phyloP scores from a whole-genome alignment of 768 basidiomycete genomes.

The Lanmaoa rubissima region DNA sequence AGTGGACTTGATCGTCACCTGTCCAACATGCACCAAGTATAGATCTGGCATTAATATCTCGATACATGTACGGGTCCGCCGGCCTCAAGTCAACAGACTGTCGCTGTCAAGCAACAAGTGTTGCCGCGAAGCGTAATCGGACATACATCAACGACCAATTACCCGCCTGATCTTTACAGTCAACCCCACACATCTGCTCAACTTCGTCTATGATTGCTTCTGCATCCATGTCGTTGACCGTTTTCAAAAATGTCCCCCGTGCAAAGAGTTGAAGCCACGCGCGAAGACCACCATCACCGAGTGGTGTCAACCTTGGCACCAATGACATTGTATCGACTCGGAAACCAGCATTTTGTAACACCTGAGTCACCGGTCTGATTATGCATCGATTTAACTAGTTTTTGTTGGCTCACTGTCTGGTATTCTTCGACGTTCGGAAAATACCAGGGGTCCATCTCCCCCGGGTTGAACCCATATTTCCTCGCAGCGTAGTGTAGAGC shows the following conservation, averaged over 20 bases:
- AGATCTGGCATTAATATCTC: neutral
- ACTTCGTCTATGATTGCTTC: constrained; percentile 62
- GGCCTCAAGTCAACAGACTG: constrained; percentile 6
- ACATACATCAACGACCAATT: constrained; percentile 75
- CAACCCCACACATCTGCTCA: constrained; percentile 50
- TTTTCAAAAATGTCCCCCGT: constrained; percentile 55
- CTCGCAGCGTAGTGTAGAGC: constrained; percentile 54
- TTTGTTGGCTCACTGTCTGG: constrained; percentile 39
- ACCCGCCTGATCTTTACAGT: constrained; percentile 56
- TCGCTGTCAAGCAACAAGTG: constrained; percentile 33
- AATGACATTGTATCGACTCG: constrained; percentile 51
- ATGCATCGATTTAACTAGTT: neutral
- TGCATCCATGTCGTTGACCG: constrained; percentile 52
- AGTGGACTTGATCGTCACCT: constrained; percentile 5
- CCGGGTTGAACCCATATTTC: constrained; percentile 56
- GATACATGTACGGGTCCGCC: constrained; percentile 1
- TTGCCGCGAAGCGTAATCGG: constrained; percentile 62
- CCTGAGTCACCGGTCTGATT: constrained; percentile 33
- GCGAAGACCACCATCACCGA: constrained; percentile 46
- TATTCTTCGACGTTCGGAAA: constrained; percentile 77
- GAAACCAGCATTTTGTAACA: constrained; percentile 58
- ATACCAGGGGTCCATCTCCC: constrained; percentile 74
- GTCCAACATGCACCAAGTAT: neutral
- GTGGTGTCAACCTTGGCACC: constrained; percentile 53
- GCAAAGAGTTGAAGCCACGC: constrained; percentile 74